phyloP scores from a whole-genome alignment of 2,329 filamentous ascomycete genomes.

The Arthrobotrys sinensis region DNA sequence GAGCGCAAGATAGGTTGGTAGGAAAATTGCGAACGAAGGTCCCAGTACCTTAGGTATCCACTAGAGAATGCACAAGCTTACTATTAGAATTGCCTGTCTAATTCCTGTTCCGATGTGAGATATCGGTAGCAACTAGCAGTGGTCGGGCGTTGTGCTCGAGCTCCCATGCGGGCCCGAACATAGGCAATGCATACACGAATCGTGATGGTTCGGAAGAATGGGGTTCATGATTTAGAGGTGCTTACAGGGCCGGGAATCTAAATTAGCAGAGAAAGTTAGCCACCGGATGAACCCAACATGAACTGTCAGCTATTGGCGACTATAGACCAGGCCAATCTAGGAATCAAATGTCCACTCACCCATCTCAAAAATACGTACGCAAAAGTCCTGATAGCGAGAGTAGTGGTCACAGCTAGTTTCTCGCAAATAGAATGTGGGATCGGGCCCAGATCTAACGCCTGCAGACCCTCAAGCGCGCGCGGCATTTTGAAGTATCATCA shows the following conservation, averaged over 20 bases:
- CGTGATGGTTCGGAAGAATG: slow-evolving; percentile 2
- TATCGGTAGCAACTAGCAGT: neutral
- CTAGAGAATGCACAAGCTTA: slow-evolving; percentile 63
- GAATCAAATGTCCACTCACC: slow-evolving; percentile 68
- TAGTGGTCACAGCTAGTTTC: slow-evolving; percentile 23
- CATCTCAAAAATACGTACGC: slow-evolving; percentile 75
- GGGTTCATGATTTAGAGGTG: neutral
- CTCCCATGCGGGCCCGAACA: neutral
- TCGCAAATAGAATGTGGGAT: slow-evolving; percentile 53
- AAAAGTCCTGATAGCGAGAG: slow-evolving; percentile 39
- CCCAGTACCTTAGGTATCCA: slow-evolving; percentile 71
- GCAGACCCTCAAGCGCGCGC: slow-evolving; percentile 34
- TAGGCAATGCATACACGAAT: neutral
- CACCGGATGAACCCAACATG: slow-evolving; percentile 59
- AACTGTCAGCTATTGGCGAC: slow-evolving; percentile 63
- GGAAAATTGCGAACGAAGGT: slow-evolving; percentile 77
- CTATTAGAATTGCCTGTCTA: neutral
- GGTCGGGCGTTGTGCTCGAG: neutral
- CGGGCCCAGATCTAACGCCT: slow-evolving; percentile 49
- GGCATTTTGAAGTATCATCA: slow-evolving; percentile 31
- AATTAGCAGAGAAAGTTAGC: slow-evolving; percentile 56
- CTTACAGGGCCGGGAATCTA: slow-evolving; percentile 68
- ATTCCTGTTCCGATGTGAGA: neutral
- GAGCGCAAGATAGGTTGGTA: slow-evolving; percentile 75
- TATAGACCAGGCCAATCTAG: slow-evolving; percentile 15